phyloP scores from a whole-genome alignment of 352 stramenopile species.

The Paralagenidium karlingii region DNA sequence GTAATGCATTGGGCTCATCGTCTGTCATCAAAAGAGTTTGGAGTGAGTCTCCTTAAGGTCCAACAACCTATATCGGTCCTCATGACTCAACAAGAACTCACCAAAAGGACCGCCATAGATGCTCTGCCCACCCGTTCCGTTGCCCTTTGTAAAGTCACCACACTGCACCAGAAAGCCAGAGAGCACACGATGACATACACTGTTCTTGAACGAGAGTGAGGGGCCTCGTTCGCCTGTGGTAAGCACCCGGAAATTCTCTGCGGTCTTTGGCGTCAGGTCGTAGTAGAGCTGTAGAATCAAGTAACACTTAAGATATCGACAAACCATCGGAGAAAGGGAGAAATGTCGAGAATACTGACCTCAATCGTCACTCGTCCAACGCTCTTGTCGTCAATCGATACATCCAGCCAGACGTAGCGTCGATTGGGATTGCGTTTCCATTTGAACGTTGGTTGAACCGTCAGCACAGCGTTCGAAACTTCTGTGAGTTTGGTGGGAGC shows the following conservation, averaged over 20 bases:
- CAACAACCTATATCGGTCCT: too few species aligned
- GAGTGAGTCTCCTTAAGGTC: background rate
- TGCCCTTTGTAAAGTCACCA: conserved; percentile 89
- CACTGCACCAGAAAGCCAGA: conserved; percentile 98
- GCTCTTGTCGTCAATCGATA: conserved; percentile 60
- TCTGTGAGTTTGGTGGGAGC: too few species aligned
- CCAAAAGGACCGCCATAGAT: conserved; percentile 97
- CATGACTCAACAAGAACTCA: conserved; percentile 1
- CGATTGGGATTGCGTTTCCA: conserved; percentile 50
- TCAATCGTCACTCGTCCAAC: conserved; percentile 64
- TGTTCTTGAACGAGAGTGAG: conserved; percentile 94
- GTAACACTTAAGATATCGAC: background rate
- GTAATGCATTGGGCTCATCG: conserved; percentile 91
- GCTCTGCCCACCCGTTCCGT: conserved; percentile 91
- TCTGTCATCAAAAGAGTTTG: conserved; percentile 11
- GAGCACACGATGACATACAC: conserved; percentile 96
- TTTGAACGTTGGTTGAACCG: background rate
- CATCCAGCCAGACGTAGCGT: conserved; percentile 79
- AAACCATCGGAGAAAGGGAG: too few species aligned
- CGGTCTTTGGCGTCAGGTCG: conserved; percentile 95
- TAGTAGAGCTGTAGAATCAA: conserved; percentile 69
- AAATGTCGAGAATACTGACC: too few species aligned
- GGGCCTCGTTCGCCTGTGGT: conserved; percentile 93
- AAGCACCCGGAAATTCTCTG: conserved; percentile 94
- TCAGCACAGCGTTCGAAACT: too few species aligned